These are phyloP conservation scores for Blastobotrys niveus DNA, from an alignment of 1,139 yeast genomes.

Conservation along the genomic window DNA sequence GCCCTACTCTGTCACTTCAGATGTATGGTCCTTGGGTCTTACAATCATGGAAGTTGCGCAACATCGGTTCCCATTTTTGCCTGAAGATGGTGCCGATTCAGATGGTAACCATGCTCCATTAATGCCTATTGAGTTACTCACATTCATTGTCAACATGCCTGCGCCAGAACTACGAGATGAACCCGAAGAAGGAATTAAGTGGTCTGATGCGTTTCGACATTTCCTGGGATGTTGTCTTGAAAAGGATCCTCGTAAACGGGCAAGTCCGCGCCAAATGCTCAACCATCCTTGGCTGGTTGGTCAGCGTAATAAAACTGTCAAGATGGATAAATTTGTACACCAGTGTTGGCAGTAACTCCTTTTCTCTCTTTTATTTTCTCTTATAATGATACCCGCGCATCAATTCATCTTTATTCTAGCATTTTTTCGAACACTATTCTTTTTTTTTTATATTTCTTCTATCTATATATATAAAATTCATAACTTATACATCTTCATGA, in stretches of 20 bases:
- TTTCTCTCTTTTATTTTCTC: background rate
- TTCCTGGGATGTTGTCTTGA: slow-evolving; percentile 76
- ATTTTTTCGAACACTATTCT: background rate
- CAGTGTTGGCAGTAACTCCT: slow-evolving; percentile 59
- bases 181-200: slow-evolving; percentile 64
- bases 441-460: slow-evolving; percentile 5
- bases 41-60: slow-evolving; percentile 88
- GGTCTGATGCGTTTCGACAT: slow-evolving; percentile 81
- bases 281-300: slow-evolving; percentile 87
- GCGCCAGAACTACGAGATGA: slow-evolving; percentile 76
- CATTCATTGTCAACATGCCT: slow-evolving; percentile 69
- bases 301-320: slow-evolving; percentile 62
- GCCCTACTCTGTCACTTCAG: slow-evolving; percentile 90
- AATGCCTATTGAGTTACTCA: slow-evolving; percentile 80
- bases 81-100: slow-evolving; percentile 37
- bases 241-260: slow-evolving; percentile 73
- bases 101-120: slow-evolving; percentile 39
- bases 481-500: no score
- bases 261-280: slow-evolving; percentile 89
- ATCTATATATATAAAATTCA: background rate
- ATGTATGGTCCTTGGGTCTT: slow-evolving; percentile 93
- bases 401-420: background rate
- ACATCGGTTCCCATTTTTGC: slow-evolving; percentile 70
- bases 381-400: background rate
- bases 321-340: slow-evolving; percentile 80